Conservation (phyloP, 1,284 basidiomycete genomes). For the Inonotus hispidus region DNA sequence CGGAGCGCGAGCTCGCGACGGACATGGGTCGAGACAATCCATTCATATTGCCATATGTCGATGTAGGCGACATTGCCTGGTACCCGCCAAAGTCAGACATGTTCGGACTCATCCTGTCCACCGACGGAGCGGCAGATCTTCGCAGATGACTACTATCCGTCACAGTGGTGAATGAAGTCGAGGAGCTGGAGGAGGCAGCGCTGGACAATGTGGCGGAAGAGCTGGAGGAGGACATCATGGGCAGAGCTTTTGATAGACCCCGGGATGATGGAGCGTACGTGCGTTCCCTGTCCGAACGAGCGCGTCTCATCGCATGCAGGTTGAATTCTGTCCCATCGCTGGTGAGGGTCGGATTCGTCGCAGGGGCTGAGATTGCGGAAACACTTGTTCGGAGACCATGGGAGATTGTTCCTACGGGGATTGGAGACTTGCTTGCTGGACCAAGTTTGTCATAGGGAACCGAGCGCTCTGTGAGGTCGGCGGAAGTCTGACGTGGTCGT, state of each 20-base stretch:
- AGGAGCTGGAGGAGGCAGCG: constrained; percentile 35
- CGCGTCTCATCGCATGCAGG: constrained; percentile 44
- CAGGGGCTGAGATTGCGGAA: constrained; percentile 61
- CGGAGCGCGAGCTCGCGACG: constrained; percentile 51
- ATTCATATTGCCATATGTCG: constrained; percentile 22
- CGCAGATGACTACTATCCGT: constrained; percentile 37
- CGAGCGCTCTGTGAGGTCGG: constrained; percentile 49
- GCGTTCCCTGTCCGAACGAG: constrained; percentile 48
- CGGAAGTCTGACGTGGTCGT: constrained; percentile 41
- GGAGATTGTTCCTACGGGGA: constrained; percentile 49
- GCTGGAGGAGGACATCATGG: constrained; percentile 41
- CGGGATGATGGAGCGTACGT: constrained; percentile 35
- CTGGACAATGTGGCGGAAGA: constrained; percentile 54
- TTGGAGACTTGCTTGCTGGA: constrained; percentile 52
- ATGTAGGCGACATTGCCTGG: constrained; percentile 31
- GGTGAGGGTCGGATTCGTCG: constrained; percentile 72
- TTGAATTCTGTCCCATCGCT: constrained; percentile 64
- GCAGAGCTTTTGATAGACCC: constrained; percentile 39
- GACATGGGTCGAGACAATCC: constrained; percentile 48
- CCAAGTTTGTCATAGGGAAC: constrained; percentile 68
- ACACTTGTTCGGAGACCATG: constrained; percentile 45
- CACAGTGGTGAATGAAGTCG: constrained; percentile 32
- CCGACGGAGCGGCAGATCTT: constrained; percentile 47
- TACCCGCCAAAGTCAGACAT: constrained; percentile 29
- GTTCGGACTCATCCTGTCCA: constrained; percentile 24